Evolutionary conservation across 495 filamentous ascomycete genomes (phyloP), one percentile per base, ranked within the genome.

Genomic region (Lepraria neglecta): DNA sequence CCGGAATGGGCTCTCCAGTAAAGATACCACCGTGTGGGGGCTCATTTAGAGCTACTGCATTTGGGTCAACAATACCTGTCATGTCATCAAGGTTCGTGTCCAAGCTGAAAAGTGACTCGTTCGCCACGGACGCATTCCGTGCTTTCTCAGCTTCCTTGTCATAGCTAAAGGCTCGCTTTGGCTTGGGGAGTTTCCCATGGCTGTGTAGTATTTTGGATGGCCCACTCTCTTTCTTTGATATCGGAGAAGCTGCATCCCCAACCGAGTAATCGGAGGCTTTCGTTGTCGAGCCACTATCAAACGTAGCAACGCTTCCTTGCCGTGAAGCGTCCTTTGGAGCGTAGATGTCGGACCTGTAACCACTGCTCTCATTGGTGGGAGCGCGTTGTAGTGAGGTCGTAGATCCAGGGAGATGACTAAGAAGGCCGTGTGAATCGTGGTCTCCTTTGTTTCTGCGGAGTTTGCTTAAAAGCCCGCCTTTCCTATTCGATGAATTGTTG

Each of bases 11-110:
- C 43, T 77, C 73, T 3, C 76, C 80, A 31, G 78, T 78, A 62
- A 81, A 77, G 31, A 83, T 80, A 56, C 72, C 76, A 40, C 77
- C 75, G 43, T 83, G 79, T 63, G 87, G 83, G 5, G 86, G 84
- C 17, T 35, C 59, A 48, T 81, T 86, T 65, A 85, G 55, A 40
- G 64, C 70, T 35, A 63, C 56, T 10, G 70, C 65, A 28, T 64
- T 66, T 4, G 73, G 62, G 44, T 67, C 61, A 45, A 97, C 74
- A 59, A 97, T 95, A 30, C 88, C 92, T 64, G 88, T 83, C 87
- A 97, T 88, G 62, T 92, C 78, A 11, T 78, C 77, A 19, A 97
- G 80, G 70, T 97, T 84, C 5, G 88, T 94, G 73, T 97, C 91
- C 14, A 97, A 84, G 59, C 80, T 78, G 70, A 82, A 95, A 58